A percentile compares a stretch with the other conserved stretches of the same genome.
phyloP scores from a whole-genome alignment of 352 stramenopile species.

The Pythium volutum region DNA sequence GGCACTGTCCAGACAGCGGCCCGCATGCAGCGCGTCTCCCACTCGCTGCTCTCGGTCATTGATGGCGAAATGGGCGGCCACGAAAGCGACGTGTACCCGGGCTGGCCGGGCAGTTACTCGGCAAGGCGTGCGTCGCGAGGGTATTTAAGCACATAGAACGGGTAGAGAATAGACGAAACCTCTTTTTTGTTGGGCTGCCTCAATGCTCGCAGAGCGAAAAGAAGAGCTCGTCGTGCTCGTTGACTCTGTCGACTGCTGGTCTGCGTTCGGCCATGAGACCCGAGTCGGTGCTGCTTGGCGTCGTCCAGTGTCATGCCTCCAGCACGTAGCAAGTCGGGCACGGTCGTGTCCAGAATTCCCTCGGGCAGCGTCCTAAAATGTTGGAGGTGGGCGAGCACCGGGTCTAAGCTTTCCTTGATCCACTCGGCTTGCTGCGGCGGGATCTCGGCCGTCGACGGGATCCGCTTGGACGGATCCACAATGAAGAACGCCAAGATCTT shows the following conservation, averaged over 20 bases:
- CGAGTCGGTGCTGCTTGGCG: conserved; percentile 21
- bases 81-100: conserved; percentile 33
- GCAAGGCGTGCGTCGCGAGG: conserved; percentile 14
- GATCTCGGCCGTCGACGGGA: conserved; percentile 30
- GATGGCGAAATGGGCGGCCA: conserved; percentile 32
- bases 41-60: conserved; percentile 50
- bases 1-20: conserved; percentile 25
- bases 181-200: conserved; percentile 4
- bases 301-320: conserved; percentile 23
- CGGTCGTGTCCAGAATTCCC: conserved; percentile 5
- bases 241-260: background rate
- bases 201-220: conserved; percentile 29
- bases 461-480: conserved; percentile 29
- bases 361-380: conserved; percentile 5
- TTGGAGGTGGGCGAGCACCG: background rate
- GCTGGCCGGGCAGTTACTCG: conserved; percentile 31
- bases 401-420: background rate
- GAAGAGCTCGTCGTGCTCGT: conserved; percentile 13
- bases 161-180: no score
- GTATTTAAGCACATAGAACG: conserved; percentile 32
- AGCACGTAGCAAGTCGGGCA: background rate
- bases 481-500: conserved; percentile 45
- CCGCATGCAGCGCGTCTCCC: conserved; percentile 49
- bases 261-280: conserved; percentile 29
- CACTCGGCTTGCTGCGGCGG: conserved; percentile 31